Percentiles rank a stretch among this genome's conserved stretches.
These are phyloP conservation scores for Magnusiomyces suaveolens DNA, from an alignment of 1,139 yeast species.

Conservation along the genomic window DNA sequence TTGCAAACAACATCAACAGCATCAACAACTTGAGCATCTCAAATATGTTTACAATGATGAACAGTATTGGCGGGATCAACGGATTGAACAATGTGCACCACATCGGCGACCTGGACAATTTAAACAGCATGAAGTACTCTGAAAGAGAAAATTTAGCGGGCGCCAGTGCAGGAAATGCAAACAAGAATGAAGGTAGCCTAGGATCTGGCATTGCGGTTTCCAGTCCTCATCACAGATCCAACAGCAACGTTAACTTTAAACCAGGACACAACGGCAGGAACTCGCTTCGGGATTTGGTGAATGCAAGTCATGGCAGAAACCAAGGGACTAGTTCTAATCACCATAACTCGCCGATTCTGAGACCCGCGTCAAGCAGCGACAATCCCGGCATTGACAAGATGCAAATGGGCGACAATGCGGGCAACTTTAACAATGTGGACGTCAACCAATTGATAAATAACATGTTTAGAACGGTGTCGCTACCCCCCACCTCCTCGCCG, in stretches of 20 bases:
- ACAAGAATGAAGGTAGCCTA: neutral
- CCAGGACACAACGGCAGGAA: neutral
- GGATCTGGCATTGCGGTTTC: too few species aligned
- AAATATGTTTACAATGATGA: neutral
- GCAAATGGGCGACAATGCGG: neutral
- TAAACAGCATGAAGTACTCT: neutral
- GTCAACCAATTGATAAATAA: neutral
- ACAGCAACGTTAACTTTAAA: too few species aligned
- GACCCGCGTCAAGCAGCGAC: too few species aligned
- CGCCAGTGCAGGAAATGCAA: neutral
- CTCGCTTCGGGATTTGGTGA: neutral
- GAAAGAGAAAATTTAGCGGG: neutral
- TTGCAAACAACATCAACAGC: neutral
- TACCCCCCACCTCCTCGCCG: neutral
- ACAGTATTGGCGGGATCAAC: slow-evolving; percentile 1
- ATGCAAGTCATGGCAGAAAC: neutral
- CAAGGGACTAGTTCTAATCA: neutral
- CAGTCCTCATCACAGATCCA: too few species aligned
- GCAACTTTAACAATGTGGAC: neutral
- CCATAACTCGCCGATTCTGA: neutral
- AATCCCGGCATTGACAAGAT: too few species aligned
- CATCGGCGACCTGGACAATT: neutral
- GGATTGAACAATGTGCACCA: neutral
- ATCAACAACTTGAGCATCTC: neutral
- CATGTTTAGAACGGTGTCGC: neutral